These are phyloP conservation scores for Senna tora DNA, from an alignment of 306 rosid genomes.

Conservation along the genomic window DNA sequence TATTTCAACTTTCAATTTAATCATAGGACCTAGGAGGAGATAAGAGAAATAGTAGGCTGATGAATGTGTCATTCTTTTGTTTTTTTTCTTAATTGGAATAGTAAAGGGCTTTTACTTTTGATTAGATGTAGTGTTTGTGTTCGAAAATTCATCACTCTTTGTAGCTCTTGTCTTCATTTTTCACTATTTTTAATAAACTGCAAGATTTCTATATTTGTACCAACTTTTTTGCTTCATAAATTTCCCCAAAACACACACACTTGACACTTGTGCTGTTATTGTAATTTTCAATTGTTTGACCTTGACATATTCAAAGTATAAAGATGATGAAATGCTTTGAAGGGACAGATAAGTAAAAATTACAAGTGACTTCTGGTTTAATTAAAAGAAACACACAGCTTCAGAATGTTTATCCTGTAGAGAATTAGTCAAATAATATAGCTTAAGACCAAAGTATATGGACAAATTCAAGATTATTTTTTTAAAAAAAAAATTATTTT, in stretches of 20 bases:
- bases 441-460: conserved; percentile 3
- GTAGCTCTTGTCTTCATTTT: conserved; percentile 8
- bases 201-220: neutral
- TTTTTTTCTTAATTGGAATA: conserved; percentile 20
- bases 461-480: conserved; percentile 2
- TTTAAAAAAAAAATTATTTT: neutral
- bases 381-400: neutral
- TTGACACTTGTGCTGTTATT: neutral
- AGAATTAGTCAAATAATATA: neutral
- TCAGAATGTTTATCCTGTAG: neutral
- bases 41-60: conserved; percentile 8
- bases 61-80: conserved; percentile 47
- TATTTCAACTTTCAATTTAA: conserved; percentile 19
- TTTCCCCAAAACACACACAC: neutral
- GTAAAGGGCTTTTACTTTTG: conserved; percentile 11
- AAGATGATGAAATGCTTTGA: neutral
- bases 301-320: conserved; percentile 11
- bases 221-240: neutral
- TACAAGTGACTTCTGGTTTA: conserved; percentile 1
- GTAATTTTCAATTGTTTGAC: conserved; percentile 19
- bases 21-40: conserved; percentile 24
- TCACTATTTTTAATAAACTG: neutral
- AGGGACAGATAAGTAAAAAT: neutral
- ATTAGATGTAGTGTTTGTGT: conserved; percentile 12
- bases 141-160: neutral